Base-by-base conservation (phyloP, 2,329 filamentous ascomycete genomes). In the Fusarium vanettenii region DNA sequence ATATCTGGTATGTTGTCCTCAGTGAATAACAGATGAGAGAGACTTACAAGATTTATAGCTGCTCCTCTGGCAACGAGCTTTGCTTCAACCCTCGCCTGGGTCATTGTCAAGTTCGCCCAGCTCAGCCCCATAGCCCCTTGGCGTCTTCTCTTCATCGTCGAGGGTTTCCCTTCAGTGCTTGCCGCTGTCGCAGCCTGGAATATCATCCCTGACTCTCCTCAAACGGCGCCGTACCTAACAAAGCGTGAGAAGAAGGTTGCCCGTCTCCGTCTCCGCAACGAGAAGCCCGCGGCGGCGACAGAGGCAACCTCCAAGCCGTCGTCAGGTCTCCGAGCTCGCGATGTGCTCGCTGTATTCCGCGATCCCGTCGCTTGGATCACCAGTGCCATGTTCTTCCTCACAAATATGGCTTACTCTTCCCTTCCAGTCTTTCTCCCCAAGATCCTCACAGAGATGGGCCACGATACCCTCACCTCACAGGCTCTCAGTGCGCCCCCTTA, bases 371-470 rank as follows among this genome's bases (percentile, higher is more conserved):
- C 81, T 45, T 96, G 94, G 85, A 86, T 96, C 48, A 93, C 93
- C 6, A 92, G 94, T 1, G 83, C 90, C 76, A 97, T 97, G 90
- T 94, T 97, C 86, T 95, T 97, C 86, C 91, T 92, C 82, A 92
- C 93, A 79, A 97, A 98, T 83, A 93, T 97, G 81, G 93, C 95
- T 14, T 98, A 97, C 85, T 92, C 92, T 79, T 96, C 93, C 25
- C 91, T 97, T 80, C 95, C 95, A 4, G 94, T 97, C 59, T 97
- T 97, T 81, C 88, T 97, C 4, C 95, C 95, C 39, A 95, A 93
- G 27, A 94, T 97, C 72, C 88, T 97, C 56, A 86, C 87, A 69
- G 89, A 92, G 80, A 91, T 97, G 94, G 93, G 93, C 69, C 93
- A 94, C 84, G 87, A 89, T 39, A 83, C 89, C 1, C 84, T 93